These are phyloP conservation scores for Porogramme epimiltina DNA, from an alignment of 1,284 basidiomycete species.

Conservation along the genomic window DNA sequence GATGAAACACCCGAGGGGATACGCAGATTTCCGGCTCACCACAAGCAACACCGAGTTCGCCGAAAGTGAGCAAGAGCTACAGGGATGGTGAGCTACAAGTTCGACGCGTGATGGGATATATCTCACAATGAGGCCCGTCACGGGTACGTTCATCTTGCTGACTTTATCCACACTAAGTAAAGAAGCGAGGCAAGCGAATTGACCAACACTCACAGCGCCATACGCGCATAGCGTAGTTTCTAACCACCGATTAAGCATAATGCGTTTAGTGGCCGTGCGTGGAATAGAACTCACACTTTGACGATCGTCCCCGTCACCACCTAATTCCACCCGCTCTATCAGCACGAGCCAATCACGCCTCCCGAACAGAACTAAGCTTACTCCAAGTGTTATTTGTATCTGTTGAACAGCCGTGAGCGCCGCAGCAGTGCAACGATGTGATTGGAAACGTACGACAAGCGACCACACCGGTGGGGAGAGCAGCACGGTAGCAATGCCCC, in stretches of 20 bases:
- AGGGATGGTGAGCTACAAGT: not conserved
- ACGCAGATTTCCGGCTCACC: conserved; percentile 8
- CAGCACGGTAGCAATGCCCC: conserved; percentile 42
- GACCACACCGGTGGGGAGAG: conserved; percentile 53
- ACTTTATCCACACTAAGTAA: conserved; percentile 38
- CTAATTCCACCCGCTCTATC: conserved; percentile 37
- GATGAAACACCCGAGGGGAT: no score
- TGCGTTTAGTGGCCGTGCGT: not conserved
- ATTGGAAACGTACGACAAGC: conserved; percentile 45
- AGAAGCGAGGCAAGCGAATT: not conserved
- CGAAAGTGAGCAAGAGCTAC: conserved; percentile 48
- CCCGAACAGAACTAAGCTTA: conserved; percentile 34
- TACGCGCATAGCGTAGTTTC: conserved; percentile 65
- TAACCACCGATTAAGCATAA: conserved; percentile 24
- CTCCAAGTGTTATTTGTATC: conserved; percentile 61
- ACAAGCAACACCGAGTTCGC: conserved; percentile 35
- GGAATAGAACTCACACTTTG: conserved; percentile 51
- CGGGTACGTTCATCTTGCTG: conserved; percentile 55
- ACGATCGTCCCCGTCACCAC: conserved; percentile 60
- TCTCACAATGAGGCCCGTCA: conserved; percentile 56
- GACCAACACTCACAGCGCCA: conserved; percentile 64
- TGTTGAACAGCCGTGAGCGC: conserved; percentile 24
- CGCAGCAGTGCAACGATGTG: not conserved
- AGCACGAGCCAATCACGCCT: not conserved
- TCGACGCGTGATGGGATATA: conserved; percentile 23